These are phyloP conservation scores for Yamadazyma sp. DNA, from an alignment of 805 yeast species.

Conservation along the genomic window DNA sequence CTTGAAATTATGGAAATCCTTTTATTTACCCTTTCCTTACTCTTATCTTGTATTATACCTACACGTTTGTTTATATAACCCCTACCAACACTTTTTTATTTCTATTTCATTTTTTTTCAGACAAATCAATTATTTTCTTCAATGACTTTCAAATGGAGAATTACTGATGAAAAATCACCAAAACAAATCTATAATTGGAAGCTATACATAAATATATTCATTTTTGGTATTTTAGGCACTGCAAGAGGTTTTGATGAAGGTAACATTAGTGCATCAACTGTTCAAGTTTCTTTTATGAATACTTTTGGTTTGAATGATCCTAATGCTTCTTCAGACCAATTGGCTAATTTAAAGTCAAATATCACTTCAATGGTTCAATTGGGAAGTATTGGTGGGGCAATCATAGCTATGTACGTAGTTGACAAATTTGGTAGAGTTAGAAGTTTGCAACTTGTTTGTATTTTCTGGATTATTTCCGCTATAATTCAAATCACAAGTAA, in stretches of 20 bases:
- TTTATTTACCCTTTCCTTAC: no score
- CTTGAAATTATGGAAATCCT: no score
- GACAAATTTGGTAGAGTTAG: constrained; percentile 52
- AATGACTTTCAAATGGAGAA: no score
- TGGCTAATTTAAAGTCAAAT: constrained; percentile 47
- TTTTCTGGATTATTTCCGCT: constrained; percentile 42
- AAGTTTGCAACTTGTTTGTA: constrained; percentile 41
- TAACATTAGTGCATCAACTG: constrained; percentile 40
- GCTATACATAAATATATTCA: constrained; percentile 39
- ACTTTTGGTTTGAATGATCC: constrained; percentile 42
- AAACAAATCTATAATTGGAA: constrained; percentile 42
- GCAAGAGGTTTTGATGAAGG: constrained; percentile 61
- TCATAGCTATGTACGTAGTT: constrained; percentile 43
- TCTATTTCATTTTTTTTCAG: no score
- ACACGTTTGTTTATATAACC: no score
- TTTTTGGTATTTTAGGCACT: constrained; percentile 52
- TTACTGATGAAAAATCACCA: no score
- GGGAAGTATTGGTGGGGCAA: constrained; percentile 51
- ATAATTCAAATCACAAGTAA: constrained; percentile 45
- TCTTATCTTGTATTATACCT: no score
- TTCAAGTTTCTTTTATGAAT: constrained; percentile 38
- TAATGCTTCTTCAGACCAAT: constrained; percentile 24
- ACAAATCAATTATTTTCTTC: no score
- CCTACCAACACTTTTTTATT: no score
- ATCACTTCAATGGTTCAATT: constrained; percentile 57